Evolutionary conservation across 2,329 filamentous ascomycete genomes (phyloP), one percentile per base, ranked within the genome.

Genomic region (Sporothrix humicola): DNA sequence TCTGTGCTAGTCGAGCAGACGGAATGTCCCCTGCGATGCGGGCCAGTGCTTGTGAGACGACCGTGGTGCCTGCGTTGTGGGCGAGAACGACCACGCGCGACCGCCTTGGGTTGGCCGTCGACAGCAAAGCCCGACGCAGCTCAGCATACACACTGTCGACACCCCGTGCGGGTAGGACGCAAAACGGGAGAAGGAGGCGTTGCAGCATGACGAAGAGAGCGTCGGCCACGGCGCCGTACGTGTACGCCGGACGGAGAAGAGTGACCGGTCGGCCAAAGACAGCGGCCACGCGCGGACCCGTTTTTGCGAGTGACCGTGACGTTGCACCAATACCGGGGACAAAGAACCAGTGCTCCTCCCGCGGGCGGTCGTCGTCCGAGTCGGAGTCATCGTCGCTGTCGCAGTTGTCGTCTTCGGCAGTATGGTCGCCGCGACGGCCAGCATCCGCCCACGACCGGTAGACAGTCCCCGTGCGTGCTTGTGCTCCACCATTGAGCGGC

Each of bases 221-320:
- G 77, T 89, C 88, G 76, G 88, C 85, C 50, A 86, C 82, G 2
- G 86, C 81, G 74, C 89, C 88, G 44, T 86, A 83, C 10, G 87
- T 84, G 44, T 82, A 81, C 0, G 65, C 69, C 73, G 83, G 81
- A 74, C 87, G 85, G 63, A 88, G 85, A 78, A 85, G 86, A 59
- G 83, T 85, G 75, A 89, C 83, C 65, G 82, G 79, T 10, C 80
- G 78, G 59, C 79, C 78, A 74, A 84, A 83, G 4, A 83, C 79
- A 20, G 77, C 79, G 9, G 81, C 79, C 8, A 84, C 75, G 10
- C 77, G 79, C 1, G 82, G 81, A 2, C 82, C 75, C 0, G 81
- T 81, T 68, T 76, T 76, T 54, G 79, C 76, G 13, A 82, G 78
- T 0, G 78, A 77, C 6, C 77, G 78, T 8, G 80, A 79, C 81